Percentiles rank a stretch among this genome's conserved stretches.
phyloP scores from a whole-genome alignment of 2,329 filamentous ascomycete species.

The Curvularia spicifera region DNA sequence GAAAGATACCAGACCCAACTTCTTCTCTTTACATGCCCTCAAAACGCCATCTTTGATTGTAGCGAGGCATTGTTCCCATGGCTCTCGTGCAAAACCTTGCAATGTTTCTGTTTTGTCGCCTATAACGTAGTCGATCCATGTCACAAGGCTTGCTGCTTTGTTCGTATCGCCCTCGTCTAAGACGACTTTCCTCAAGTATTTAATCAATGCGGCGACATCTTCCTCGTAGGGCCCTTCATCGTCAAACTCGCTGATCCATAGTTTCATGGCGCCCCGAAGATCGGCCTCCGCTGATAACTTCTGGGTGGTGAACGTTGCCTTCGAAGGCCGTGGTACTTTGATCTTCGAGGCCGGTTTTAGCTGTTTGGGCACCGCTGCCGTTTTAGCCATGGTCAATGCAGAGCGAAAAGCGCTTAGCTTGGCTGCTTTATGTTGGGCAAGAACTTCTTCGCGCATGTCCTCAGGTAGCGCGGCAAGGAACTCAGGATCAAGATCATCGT shows the following conservation, averaged over 20 bases:
- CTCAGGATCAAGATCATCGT: conserved; percentile 54
- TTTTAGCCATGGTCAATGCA: conserved; percentile 34
- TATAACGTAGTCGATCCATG: conserved; percentile 63
- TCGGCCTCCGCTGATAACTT: conserved; percentile 65
- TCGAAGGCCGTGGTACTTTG: conserved; percentile 58
- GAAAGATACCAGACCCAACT: conserved; percentile 16
- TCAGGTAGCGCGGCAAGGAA: conserved; percentile 85
- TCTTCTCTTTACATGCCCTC: conserved; percentile 7
- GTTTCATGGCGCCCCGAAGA: conserved; percentile 73
- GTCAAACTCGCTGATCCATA: conserved; percentile 76
- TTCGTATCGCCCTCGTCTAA: conserved; percentile 76
- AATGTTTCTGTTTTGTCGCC: conserved; percentile 20
- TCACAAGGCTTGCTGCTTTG: conserved; percentile 73
- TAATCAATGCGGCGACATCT: conserved; percentile 76
- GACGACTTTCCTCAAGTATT: conserved; percentile 76
- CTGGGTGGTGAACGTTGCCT: conserved; percentile 67
- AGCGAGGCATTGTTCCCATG: conserved; percentile 3
- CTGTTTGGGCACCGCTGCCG: conserved; percentile 28
- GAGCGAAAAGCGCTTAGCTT: conserved; percentile 39
- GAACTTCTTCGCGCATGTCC: conserved; percentile 69
- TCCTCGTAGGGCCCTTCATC: conserved; percentile 77
- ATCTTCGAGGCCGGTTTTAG: conserved; percentile 20
- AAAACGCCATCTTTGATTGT: conserved; percentile 8
- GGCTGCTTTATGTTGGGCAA: conserved; percentile 69
- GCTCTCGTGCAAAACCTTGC: not conserved